Percentiles rank a stretch among this genome's conserved stretches.
Conservation (phyloP, 2,329 filamentous ascomycete species). For the Xylaria sp. region DNA sequence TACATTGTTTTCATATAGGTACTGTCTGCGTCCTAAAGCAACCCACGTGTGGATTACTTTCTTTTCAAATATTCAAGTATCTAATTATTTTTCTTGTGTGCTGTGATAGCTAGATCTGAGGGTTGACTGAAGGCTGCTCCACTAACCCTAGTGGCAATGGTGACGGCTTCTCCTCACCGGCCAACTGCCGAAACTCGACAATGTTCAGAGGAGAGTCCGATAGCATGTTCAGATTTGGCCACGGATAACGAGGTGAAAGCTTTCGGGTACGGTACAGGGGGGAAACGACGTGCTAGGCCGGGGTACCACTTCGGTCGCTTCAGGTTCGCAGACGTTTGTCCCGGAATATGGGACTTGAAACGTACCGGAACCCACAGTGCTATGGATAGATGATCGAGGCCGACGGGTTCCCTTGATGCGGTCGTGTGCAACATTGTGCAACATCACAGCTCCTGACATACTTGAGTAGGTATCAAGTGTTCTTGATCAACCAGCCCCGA, state of each 20-base stretch:
- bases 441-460: slow-evolving; percentile 35
- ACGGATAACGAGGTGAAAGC: slow-evolving; percentile 24
- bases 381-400: slow-evolving; percentile 24
- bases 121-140: slow-evolving; percentile 12
- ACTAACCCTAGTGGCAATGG: slow-evolving; percentile 1
- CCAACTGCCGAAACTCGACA: slow-evolving; percentile 15
- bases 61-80: not conserved
- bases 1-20: not conserved
- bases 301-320: slow-evolving; percentile 25
- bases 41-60: too few relatives aligned
- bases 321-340: slow-evolving; percentile 25
- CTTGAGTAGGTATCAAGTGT: slow-evolving; percentile 7
- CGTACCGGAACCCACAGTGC: slow-evolving; percentile 38
- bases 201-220: slow-evolving; percentile 22
- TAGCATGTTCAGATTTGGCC: slow-evolving; percentile 37
- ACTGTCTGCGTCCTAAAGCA: not conserved
- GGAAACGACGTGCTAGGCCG: slow-evolving; percentile 35
- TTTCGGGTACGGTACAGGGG: slow-evolving; percentile 28
- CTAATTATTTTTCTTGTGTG: not conserved
- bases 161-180: slow-evolving; percentile 13
- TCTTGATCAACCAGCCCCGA: slow-evolving; percentile 19
- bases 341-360: slow-evolving; percentile 39
- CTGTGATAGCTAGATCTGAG: not conserved
- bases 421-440: slow-evolving; percentile 41
- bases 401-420: slow-evolving; percentile 31